These are phyloP conservation scores for Quercus agrifolia DNA, from an alignment of 306 rosid species.

Conservation along the genomic window DNA sequence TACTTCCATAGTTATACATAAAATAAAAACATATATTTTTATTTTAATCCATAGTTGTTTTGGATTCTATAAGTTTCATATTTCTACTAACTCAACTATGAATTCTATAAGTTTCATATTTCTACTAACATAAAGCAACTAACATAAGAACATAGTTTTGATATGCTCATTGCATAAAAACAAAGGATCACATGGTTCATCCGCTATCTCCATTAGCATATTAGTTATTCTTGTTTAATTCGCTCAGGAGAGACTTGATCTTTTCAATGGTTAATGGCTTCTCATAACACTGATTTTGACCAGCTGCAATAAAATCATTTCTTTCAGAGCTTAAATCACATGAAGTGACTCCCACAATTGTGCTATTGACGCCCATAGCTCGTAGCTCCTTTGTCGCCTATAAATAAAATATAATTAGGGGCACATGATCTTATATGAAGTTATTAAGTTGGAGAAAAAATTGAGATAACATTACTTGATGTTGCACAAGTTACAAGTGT, in stretches of 20 bases:
- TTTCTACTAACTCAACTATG: no score
- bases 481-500: no score
- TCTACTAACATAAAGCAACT: not conserved
- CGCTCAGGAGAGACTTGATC: constrained; percentile 2
- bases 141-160: not conserved
- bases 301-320: constrained; percentile 18
- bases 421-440: not conserved
- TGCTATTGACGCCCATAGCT: constrained; percentile 21
- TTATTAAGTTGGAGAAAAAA: no score
- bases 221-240: not conserved
- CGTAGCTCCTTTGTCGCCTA: constrained; percentile 32
- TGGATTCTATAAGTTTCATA: not conserved
- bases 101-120: not conserved
- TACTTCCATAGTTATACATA: no score
- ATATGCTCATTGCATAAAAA: no score
- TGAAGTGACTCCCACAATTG: constrained; percentile 27
- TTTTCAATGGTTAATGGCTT: constrained; percentile 15
- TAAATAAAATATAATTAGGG: not conserved
- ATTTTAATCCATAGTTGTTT: not conserved
- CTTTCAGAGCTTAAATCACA: constrained; percentile 1
- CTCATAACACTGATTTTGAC: constrained; percentile 14
- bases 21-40: not conserved
- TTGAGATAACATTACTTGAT: not conserved
- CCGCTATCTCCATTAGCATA: not conserved
- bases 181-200: no score